Evolutionary conservation across 2,329 filamentous ascomycete genomes (phyloP).

Genomic region (Talaromyces sp.): DNA sequence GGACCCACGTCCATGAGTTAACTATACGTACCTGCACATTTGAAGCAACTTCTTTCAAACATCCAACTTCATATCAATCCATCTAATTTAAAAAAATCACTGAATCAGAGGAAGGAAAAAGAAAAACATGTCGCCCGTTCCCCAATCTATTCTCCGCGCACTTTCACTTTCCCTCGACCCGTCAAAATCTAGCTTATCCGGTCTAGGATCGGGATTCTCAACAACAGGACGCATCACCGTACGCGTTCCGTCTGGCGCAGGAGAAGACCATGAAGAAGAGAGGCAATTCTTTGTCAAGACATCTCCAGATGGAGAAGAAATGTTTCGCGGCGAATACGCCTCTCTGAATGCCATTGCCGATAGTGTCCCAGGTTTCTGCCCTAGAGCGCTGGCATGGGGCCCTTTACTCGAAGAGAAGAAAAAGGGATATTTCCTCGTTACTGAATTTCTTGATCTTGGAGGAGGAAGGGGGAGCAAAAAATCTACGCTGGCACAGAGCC

Average conservation of each 20-base stretch:
- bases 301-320: slow-evolving; percentile 27
- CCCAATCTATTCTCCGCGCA: slow-evolving; percentile 30
- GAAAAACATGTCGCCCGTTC: slow-evolving; percentile 24
- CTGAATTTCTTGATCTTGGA: slow-evolving; percentile 71
- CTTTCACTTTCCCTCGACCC: slow-evolving; percentile 30
- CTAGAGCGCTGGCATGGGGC: slow-evolving; percentile 69
- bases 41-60: not conserved
- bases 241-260: slow-evolving; percentile 15
- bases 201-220: slow-evolving; percentile 40
- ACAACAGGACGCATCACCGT: slow-evolving; percentile 37
- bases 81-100: not conserved
- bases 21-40: not conserved
- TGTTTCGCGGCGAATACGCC: slow-evolving; percentile 65
- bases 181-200: slow-evolving; percentile 30
- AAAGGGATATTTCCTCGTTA: slow-evolving; percentile 52
- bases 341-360: slow-evolving; percentile 77
- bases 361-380: slow-evolving; percentile 69
- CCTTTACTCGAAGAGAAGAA: slow-evolving; percentile 37
- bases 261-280: slow-evolving; percentile 15
- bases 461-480: slow-evolving; percentile 18
- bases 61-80: not conserved
- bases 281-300: slow-evolving; percentile 38
- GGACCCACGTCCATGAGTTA: not conserved
- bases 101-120: not conserved
- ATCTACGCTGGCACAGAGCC: slow-evolving; percentile 62